These are phyloP conservation scores for Periconia sp. DNA, from an alignment of 2,329 filamentous ascomycete species.

Conservation along the genomic window DNA sequence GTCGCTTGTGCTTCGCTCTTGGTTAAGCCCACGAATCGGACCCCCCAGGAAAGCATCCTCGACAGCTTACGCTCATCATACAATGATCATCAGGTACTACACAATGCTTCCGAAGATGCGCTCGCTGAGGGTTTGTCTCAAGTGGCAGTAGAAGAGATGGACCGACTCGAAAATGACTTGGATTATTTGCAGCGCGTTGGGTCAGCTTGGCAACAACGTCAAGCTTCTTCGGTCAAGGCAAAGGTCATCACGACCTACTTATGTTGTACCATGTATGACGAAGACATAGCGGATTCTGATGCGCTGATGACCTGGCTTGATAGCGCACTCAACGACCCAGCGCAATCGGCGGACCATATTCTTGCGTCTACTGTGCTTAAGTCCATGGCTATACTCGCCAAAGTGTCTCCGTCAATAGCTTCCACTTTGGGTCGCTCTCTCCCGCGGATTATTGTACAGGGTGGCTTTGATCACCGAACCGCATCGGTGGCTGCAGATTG, in stretches of 20 bases:
- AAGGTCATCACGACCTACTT: constrained; percentile 82
- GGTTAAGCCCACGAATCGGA: constrained; percentile 65
- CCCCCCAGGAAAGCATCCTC: constrained; percentile 70
- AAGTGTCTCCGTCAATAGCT: constrained; percentile 73
- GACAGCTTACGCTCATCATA: constrained; percentile 63
- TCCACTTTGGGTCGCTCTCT: constrained; percentile 78
- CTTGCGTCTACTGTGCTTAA: constrained; percentile 81
- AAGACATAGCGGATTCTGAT: constrained; percentile 80
- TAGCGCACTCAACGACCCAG: constrained; percentile 75
- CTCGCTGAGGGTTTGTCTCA: constrained; percentile 66
- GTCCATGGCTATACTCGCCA: constrained; percentile 81
- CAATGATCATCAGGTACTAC: constrained; percentile 18
- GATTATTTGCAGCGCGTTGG: constrained; percentile 84
- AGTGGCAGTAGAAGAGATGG: constrained; percentile 82
- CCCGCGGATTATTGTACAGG: constrained; percentile 87
- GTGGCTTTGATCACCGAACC: constrained; percentile 70
- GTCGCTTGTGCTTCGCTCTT: constrained; percentile 79
- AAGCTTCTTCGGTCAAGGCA: constrained; percentile 86
- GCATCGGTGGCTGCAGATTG: constrained; percentile 82
- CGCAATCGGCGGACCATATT: constrained; percentile 80
- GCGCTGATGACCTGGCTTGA: constrained; percentile 85
- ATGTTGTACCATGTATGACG: constrained; percentile 82
- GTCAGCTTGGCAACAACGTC: constrained; percentile 82
- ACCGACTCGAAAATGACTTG: constrained; percentile 82
- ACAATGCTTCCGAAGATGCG: constrained; percentile 33